Evolutionary conservation across 306 rosid species (phyloP).

Genomic region (Sphenostylis stenocarpa): DNA sequence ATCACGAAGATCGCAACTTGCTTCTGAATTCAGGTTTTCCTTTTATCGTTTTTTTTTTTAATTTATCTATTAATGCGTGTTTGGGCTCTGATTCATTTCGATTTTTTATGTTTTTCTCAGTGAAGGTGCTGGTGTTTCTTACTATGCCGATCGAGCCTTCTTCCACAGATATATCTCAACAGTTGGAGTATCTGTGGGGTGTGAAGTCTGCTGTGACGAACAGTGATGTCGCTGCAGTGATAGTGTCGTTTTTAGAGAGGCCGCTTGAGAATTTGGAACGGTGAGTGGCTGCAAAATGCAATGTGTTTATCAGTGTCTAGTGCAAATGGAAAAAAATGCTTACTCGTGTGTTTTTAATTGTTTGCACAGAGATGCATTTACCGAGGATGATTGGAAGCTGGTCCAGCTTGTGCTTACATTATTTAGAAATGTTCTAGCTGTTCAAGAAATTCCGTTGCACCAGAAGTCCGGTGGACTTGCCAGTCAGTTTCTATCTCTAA

Average conservation of each 20-base stretch:
- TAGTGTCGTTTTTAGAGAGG: constrained; percentile 69
- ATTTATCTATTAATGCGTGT: neutral
- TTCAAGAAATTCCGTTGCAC: constrained; percentile 81
- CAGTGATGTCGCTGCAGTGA: constrained; percentile 60
- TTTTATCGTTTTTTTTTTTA: neutral
- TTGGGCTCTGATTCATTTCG: neutral
- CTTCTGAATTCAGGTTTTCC: constrained; percentile 64
- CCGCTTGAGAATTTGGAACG: constrained; percentile 88
- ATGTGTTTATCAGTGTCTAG: neutral
- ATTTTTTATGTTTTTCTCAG: constrained; percentile 30
- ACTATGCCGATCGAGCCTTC: constrained; percentile 89
- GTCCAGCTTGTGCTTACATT: constrained; percentile 84
- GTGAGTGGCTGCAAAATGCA: constrained; percentile 47
- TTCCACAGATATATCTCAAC: constrained; percentile 70
- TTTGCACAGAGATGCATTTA: constrained; percentile 62
- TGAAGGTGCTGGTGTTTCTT: constrained; percentile 89
- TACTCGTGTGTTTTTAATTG: neutral
- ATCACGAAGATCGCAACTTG: constrained; percentile 68
- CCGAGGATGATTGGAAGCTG: constrained; percentile 97
- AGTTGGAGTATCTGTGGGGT: constrained; percentile 82
- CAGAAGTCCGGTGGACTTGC: constrained; percentile 76
- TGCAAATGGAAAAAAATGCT: neutral
- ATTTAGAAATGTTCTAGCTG: constrained; percentile 76
- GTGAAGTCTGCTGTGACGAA: constrained; percentile 69
- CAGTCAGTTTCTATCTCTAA: constrained; percentile 58